Percentiles rank a stretch among this genome's conserved stretches.
Evolutionary conservation across 257 asterid species (phyloP).

Genomic region (Avicennia marina): DNA sequence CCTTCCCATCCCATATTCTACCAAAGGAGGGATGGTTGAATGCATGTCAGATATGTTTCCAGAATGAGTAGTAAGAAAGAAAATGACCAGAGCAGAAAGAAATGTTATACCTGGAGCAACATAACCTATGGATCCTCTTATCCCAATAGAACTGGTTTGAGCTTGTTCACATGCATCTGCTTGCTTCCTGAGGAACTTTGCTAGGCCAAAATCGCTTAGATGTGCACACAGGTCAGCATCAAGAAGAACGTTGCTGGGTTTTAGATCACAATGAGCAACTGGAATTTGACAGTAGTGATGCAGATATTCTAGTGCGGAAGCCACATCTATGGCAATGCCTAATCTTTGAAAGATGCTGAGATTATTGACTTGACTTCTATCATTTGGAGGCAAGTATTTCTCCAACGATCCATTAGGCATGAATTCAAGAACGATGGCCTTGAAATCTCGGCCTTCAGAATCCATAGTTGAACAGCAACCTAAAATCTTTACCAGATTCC

Average conservation of each 20-base stretch:
- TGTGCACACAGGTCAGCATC: conserved; percentile 23
- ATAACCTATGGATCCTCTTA: conserved; percentile 35
- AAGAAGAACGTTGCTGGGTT: conserved; percentile 42
- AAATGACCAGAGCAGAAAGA: neutral
- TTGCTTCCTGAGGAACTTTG: conserved; percentile 8
- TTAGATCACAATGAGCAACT: conserved; percentile 39
- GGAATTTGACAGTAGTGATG: conserved; percentile 21
- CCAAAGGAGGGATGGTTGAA: neutral
- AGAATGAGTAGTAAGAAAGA: neutral
- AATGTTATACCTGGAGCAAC: conserved; percentile 23
- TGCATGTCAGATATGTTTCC: neutral
- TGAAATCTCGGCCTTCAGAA: conserved; percentile 22
- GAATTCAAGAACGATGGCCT: conserved; percentile 20
- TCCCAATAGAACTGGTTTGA: conserved; percentile 15
- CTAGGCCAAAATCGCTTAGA: conserved; percentile 22
- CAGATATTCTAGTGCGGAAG: conserved; percentile 21
- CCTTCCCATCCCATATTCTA: conserved; percentile 32
- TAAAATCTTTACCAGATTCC: conserved; percentile 31
- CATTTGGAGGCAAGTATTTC: conserved; percentile 26
- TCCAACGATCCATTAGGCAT: conserved; percentile 25
- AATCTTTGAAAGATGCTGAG: conserved; percentile 13
- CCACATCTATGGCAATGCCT: conserved; percentile 20
- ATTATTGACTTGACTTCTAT: neutral
- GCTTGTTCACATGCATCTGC: neutral
- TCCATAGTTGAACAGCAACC: conserved; percentile 15